These are phyloP conservation scores for Fusarium citri DNA, from an alignment of 2,329 filamentous ascomycete species.

Conservation along the genomic window DNA sequence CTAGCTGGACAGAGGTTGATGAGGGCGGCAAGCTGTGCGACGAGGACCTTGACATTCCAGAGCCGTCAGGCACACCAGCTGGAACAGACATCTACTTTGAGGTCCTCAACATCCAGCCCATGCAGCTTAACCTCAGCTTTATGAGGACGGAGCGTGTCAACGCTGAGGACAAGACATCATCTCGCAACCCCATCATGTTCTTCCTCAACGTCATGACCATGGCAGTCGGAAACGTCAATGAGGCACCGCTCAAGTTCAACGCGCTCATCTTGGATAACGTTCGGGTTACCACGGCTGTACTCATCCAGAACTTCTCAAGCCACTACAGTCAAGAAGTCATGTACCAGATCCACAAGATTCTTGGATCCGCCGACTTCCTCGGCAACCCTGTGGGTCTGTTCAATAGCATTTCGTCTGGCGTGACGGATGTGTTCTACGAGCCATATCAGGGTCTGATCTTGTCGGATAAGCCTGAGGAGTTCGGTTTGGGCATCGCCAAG, in stretches of 20 bases:
- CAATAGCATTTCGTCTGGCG: slow-evolving; percentile 97
- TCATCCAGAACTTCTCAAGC: slow-evolving; percentile 87
- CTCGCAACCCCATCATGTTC: slow-evolving; percentile 96
- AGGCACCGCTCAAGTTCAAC: slow-evolving; percentile 93
- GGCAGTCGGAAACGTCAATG: slow-evolving; percentile 99
- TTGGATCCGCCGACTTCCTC: slow-evolving; percentile 96
- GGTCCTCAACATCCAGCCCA: slow-evolving; percentile 94
- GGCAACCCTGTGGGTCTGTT: slow-evolving; percentile 97
- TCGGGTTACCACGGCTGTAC: slow-evolving; percentile 84
- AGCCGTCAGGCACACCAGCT: slow-evolving; percentile 84
- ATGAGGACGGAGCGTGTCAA: slow-evolving; percentile 97
- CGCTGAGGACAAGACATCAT: slow-evolving; percentile 91
- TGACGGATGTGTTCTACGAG: slow-evolving; percentile 99
- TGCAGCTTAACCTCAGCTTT: slow-evolving; percentile 97
- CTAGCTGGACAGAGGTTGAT: slow-evolving; percentile 76
- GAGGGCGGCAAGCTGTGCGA: slow-evolving; percentile 90
- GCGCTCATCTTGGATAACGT: slow-evolving; percentile 96
- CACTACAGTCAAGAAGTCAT: slow-evolving; percentile 98
- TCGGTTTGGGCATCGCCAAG: slow-evolving; percentile 94
- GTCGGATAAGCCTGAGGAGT: slow-evolving; percentile 93
- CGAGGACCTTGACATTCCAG: slow-evolving; percentile 89
- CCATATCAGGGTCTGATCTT: slow-evolving; percentile 98
- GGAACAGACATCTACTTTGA: slow-evolving; percentile 99
- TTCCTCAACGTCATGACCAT: slow-evolving; percentile 98
- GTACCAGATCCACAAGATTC: slow-evolving; percentile 95